These are phyloP conservation scores for Clavispora fructus DNA, from an alignment of 805 yeast genomes.

Conservation along the genomic window DNA sequence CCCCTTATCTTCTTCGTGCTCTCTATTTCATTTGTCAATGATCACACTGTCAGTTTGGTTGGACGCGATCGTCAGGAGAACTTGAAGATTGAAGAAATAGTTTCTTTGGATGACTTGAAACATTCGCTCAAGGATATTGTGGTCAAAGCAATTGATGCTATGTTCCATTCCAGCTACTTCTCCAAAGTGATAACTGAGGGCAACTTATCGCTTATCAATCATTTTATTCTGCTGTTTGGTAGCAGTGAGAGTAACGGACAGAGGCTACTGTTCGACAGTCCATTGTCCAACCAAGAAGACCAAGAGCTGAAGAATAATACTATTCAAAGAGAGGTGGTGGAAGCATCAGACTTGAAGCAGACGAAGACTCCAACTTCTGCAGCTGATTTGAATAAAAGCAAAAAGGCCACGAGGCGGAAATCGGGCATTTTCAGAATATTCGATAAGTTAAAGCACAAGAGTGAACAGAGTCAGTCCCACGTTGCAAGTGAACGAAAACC, in stretches of 20 bases:
- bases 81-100: constrained; percentile 18
- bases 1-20: constrained; percentile 41
- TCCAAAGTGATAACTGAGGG: constrained; percentile 9
- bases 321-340: neutral
- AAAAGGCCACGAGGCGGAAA: neutral
- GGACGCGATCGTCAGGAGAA: constrained; percentile 9
- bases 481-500: constrained; percentile 1
- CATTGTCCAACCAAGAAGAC: neutral
- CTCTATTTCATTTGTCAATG: constrained; percentile 40
- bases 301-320: neutral
- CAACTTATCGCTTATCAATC: constrained; percentile 5
- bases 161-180: constrained; percentile 22
- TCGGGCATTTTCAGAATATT: constrained; percentile 1
- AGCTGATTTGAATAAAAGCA: neutral
- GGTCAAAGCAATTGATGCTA: constrained; percentile 13
- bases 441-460: neutral
- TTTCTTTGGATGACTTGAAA: constrained; percentile 18
- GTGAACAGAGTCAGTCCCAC: constrained; percentile 3
- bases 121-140: constrained; percentile 18
- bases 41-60: constrained; percentile 12
- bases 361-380: neutral
- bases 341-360: neutral
- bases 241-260: neutral
- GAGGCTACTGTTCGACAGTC: neutral
- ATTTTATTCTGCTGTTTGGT: neutral